These are phyloP conservation scores for Lenwebbia sp. DNA, from an alignment of 345 rosid species.

Conservation along the genomic window DNA sequence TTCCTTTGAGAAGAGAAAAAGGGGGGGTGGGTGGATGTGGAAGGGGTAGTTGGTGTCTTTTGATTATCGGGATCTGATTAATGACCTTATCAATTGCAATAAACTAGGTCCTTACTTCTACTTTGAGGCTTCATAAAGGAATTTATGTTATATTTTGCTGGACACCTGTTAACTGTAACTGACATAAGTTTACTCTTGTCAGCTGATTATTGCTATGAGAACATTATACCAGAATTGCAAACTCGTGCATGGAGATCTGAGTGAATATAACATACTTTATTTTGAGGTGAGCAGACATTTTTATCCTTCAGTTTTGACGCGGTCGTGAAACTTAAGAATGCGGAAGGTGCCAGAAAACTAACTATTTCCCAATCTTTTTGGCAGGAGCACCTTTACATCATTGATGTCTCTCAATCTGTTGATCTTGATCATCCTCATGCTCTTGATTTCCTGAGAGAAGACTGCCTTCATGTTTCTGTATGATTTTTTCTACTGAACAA, in stretches of 20 bases:
- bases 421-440: slow-evolving; percentile 96
- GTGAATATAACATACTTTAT: slow-evolving; percentile 91
- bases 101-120: neutral
- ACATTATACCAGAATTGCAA: slow-evolving; percentile 83
- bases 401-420: slow-evolving; percentile 92
- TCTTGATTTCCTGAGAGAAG: slow-evolving; percentile 89
- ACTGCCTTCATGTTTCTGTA: slow-evolving; percentile 91
- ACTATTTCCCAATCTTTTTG: neutral
- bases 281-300: slow-evolving; percentile 50
- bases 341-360: neutral
- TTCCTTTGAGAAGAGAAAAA: neutral
- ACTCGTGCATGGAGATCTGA: slow-evolving; percentile 94
- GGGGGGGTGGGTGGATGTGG: neutral
- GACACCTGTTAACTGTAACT: neutral
- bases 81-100: neutral
- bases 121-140: neutral
- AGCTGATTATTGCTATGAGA: slow-evolving; percentile 84
- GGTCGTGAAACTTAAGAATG: neutral
- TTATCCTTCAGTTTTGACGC: neutral
- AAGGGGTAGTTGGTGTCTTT: neutral
- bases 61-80: neutral
- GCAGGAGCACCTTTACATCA: slow-evolving; percentile 85
- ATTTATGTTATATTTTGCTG: neutral
- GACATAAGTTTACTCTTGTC: slow-evolving; percentile 3
- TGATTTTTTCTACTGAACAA: slow-evolving; percentile 12